Conservation (phyloP, 208 protist genomes). For the Dictyostelium gargantuum region DNA sequence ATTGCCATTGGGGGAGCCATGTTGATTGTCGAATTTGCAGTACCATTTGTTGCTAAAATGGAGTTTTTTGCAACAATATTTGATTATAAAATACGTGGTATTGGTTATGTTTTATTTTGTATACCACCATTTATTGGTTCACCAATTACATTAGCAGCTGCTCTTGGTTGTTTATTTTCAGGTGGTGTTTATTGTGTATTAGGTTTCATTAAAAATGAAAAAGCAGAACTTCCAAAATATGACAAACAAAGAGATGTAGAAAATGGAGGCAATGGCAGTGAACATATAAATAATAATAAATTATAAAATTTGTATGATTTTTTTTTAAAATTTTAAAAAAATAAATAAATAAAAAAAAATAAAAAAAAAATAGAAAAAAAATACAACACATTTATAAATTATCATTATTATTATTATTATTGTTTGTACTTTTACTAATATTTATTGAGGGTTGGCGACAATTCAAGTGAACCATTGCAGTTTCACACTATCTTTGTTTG, state of each 20-base stretch:
- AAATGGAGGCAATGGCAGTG: too few relatives aligned
- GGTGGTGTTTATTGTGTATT: constrained; percentile 19
- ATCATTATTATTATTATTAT: too few relatives aligned
- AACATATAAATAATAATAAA: too few relatives aligned
- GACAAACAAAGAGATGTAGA: constrained; percentile 5
- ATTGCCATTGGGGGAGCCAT: constrained; percentile 34
- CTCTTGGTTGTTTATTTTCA: background rate
- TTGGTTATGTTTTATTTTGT: constrained; percentile 21
- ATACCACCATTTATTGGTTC: constrained; percentile 36
- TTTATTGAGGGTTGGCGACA: too few relatives aligned
- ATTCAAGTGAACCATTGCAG: too few relatives aligned
- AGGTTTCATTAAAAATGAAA: constrained; percentile 50
- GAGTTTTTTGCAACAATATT: background rate
- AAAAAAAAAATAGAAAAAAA: background rate
- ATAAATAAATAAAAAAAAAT: background rate
- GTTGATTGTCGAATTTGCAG: constrained; percentile 1
- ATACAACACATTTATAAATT: too few relatives aligned
- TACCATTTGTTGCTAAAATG: background rate
- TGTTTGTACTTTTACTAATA: too few relatives aligned
- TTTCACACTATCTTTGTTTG: too few relatives aligned
- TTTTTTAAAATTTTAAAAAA: background rate
- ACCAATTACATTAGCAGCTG: constrained; percentile 27
- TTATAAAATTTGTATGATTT: background rate
- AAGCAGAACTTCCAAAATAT: background rate
- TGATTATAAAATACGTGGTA: constrained; percentile 50